Percentiles rank a stretch among this genome's conserved stretches.
These are phyloP conservation scores for Entonaema liquescens DNA, from an alignment of 495 filamentous ascomycete genomes.

Conservation along the genomic window DNA sequence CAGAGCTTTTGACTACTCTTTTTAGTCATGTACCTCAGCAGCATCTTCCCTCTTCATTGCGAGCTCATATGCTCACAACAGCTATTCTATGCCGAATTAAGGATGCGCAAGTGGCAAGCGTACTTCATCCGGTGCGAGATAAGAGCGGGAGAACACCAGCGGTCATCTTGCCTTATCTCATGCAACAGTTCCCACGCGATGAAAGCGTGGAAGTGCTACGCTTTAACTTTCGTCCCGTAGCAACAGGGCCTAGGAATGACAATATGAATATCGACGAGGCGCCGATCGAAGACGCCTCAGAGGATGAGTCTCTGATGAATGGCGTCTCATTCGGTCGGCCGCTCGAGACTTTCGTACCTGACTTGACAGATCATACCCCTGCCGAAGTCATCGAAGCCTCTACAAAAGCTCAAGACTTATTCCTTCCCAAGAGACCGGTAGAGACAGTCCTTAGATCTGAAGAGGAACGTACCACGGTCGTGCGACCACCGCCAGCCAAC, in stretches of 20 bases:
- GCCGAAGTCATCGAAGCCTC: not conserved
- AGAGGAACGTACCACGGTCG: conserved; percentile 23
- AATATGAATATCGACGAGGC: conserved; percentile 42
- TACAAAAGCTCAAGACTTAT: conserved; percentile 24
- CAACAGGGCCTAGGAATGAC: conserved; percentile 29
- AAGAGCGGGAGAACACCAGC: conserved; percentile 65
- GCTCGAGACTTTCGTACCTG: conserved; percentile 8
- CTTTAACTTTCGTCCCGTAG: conserved; percentile 66
- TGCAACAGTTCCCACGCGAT: conserved; percentile 64
- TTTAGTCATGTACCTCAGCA: conserved; percentile 68
- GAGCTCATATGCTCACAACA: conserved; percentile 78
- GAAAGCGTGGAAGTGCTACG: conserved; percentile 73
- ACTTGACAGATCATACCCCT: not conserved
- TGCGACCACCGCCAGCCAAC: conserved; percentile 19
- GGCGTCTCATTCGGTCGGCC: conserved; percentile 34
- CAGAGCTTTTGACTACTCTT: conserved; percentile 66
- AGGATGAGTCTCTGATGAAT: conserved; percentile 15
- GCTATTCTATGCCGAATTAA: conserved; percentile 73
- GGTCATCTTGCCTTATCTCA: conserved; percentile 81
- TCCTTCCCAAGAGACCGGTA: conserved; percentile 25
- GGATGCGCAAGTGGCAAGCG: conserved; percentile 77
- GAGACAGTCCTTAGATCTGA: conserved; percentile 28
- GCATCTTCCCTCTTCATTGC: conserved; percentile 67
- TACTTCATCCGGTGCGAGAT: conserved; percentile 74
- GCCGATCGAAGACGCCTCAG: conserved; percentile 35